Percentiles rank a stretch among this genome's conserved stretches.
Evolutionary conservation across 441 rosid species (phyloP).

Genomic region (Monsonia emarginata): DNA sequence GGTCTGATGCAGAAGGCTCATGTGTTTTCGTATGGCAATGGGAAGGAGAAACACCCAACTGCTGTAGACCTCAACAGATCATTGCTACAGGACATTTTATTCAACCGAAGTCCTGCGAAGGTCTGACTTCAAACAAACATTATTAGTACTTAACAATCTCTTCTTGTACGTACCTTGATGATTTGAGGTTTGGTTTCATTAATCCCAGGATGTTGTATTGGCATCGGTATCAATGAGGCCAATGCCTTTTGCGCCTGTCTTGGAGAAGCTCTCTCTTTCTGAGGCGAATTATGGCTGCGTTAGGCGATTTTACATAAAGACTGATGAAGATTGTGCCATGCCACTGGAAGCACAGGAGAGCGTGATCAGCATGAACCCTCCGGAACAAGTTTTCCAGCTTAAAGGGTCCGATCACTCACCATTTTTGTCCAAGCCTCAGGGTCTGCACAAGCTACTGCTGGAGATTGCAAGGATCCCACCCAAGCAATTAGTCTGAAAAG

Average conservation of each 20-base stretch:
- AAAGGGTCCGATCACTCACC: constrained; percentile 94
- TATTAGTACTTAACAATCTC: no score
- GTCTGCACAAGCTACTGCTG: constrained; percentile 61
- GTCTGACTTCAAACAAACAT: no score
- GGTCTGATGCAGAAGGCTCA: constrained; percentile 64
- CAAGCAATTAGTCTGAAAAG: no score
- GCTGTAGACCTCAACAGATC: constrained; percentile 76
- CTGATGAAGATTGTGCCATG: constrained; percentile 68
- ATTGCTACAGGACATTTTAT: constrained; percentile 53
- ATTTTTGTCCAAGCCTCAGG: constrained; percentile 94
- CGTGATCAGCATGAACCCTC: constrained; percentile 62
- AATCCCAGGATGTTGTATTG: constrained; percentile 62
- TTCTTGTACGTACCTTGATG: background rate
- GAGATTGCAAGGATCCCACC: constrained; percentile 52
- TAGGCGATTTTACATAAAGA: constrained; percentile 63
- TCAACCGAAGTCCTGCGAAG: constrained; percentile 76
- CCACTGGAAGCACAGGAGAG: constrained; percentile 51
- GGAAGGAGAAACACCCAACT: constrained; percentile 66
- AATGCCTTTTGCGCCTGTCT: constrained; percentile 79
- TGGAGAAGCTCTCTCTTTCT: constrained; percentile 74
- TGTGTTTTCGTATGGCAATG: constrained; percentile 63
- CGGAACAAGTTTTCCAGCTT: constrained; percentile 56
- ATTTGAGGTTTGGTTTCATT: background rate
- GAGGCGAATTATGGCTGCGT: constrained; percentile 60
- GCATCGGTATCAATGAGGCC: constrained; percentile 87